Base-by-base conservation (phyloP, 371 early-diverging fungal species). In the Mortierella sp. region DNA sequence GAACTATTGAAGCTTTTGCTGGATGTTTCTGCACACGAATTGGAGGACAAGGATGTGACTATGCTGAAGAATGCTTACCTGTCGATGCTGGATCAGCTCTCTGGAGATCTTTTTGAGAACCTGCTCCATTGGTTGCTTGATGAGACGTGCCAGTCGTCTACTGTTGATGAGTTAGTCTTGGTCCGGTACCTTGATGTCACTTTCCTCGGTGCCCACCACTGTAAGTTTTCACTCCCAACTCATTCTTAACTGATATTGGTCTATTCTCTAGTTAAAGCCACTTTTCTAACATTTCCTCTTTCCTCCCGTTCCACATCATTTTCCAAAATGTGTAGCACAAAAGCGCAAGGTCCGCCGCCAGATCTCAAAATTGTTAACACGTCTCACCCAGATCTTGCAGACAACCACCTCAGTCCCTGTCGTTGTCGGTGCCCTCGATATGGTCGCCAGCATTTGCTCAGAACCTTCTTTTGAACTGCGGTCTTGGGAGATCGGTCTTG, bases 281-380 rank as follows among this genome's bases (percentile, higher is more conserved):
- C 0, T 19, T 47, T 45, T 8, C 48, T n/a, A 52, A 54, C 16
- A 34, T 34, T n/a, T 21, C 19, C 79, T n/a, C 57, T 58, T 1
- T 52, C 58, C 6, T 57, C 70, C 3, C 76, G 42, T 80, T 72
- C 74, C 38, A 34, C 47, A 24, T 68, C 14, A 24, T 47, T 68
- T 58, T 19, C 28, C 8, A 8, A 63, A 42, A 24, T n/a, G 7
- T 72, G 13, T 72, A 91, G 91, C 75, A 42, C 91, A 91, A 80
- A 90, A 89, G 70, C 78, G 82, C 44, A 79, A 79, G 48, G 74
- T 92, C 13, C 89, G 88, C 73, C 88, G 88, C 6, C 83, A 87
- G 34, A 77, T 91, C n/a, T 83, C 91, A 13, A 75, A 75, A n/a
- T 72, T 91, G 47, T 60, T 91, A 1, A 79, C 88, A 7, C 84